Conservation (phyloP, 1,139 yeast species). For the Lodderomyces pseudojiufengensis region DNA sequence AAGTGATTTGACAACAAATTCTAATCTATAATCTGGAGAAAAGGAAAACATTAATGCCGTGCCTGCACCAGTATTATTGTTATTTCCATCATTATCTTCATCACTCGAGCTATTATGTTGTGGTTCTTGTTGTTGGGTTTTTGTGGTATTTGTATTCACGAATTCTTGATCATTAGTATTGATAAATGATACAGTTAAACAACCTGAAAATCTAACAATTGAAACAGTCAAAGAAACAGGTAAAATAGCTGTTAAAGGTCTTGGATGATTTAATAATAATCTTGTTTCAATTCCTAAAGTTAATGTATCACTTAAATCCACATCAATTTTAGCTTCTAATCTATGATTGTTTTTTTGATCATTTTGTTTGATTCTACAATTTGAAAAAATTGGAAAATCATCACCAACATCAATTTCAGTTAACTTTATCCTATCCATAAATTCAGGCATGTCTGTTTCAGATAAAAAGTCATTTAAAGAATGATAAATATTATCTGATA, state of each 20-base stretch:
- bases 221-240: constrained; percentile 85
- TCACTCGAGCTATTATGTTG: too few species aligned
- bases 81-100: constrained; percentile 1
- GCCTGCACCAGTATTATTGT: constrained; percentile 27
- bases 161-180: constrained; percentile 45
- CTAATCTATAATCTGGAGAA: constrained; percentile 84
- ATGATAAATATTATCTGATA: constrained; percentile 78
- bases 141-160: constrained; percentile 2
- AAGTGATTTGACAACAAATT: constrained; percentile 77
- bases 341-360: constrained; percentile 49
- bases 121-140: neutral
- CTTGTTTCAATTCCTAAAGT: constrained; percentile 88
- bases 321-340: constrained; percentile 89
- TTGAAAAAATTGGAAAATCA: constrained; percentile 92
- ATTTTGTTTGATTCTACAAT: constrained; percentile 74
- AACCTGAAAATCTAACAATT: constrained; percentile 89
- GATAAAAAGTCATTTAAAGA: constrained; percentile 59
- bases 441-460: constrained; percentile 64
- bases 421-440: constrained; percentile 70
- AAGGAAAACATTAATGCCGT: constrained; percentile 85
- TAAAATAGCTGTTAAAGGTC: constrained; percentile 76
- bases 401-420: constrained; percentile 92
- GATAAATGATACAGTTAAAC: constrained; percentile 74
- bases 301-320: constrained; percentile 83
- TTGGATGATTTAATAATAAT: constrained; percentile 77